These are phyloP conservation scores for Starmerella davenportii DNA, from an alignment of 805 yeast species.

Conservation along the genomic window DNA sequence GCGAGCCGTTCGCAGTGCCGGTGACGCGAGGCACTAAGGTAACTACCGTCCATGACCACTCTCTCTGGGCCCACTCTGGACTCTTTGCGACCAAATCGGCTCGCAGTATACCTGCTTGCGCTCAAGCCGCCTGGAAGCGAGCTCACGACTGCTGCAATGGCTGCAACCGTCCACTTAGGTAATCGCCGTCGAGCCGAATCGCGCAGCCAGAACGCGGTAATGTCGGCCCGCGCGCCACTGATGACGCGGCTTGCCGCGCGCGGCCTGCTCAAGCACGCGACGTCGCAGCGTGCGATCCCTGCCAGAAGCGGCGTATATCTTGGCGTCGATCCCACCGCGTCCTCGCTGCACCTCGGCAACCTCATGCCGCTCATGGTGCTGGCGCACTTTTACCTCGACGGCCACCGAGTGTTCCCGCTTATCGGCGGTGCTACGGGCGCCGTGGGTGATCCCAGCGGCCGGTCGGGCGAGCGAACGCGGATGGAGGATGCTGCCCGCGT, in stretches of 20 bases:
- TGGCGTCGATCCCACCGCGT: constrained; percentile 94
- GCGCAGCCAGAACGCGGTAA: too few relatives aligned
- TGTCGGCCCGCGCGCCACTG: neutral
- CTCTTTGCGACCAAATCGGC: too few relatives aligned
- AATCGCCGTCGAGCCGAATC: too few relatives aligned
- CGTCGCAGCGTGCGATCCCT: constrained; percentile 15
- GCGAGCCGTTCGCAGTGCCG: too few relatives aligned
- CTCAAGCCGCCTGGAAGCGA: too few relatives aligned
- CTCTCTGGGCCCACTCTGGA: too few relatives aligned
- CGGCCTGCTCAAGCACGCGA: constrained; percentile 29
- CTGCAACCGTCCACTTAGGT: too few relatives aligned
- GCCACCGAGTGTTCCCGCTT: constrained; percentile 66
- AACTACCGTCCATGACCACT: too few relatives aligned
- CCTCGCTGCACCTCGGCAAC: constrained; percentile 78
- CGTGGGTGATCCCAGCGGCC: constrained; percentile 94
- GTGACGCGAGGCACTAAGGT: too few relatives aligned
- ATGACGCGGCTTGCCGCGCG: constrained; percentile 23
- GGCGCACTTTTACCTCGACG: constrained; percentile 66
- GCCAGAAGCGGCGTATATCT: constrained; percentile 49
- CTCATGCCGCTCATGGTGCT: constrained; percentile 70
- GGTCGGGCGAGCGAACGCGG: constrained; percentile 51
- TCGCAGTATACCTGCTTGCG: too few relatives aligned
- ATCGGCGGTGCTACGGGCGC: constrained; percentile 73
- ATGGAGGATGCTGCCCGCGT: constrained; percentile 37
- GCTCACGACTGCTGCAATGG: too few relatives aligned